Evolutionary conservation across 768 basidiomycete genomes (phyloP).

Genomic region (Hypholoma sublateritium): DNA sequence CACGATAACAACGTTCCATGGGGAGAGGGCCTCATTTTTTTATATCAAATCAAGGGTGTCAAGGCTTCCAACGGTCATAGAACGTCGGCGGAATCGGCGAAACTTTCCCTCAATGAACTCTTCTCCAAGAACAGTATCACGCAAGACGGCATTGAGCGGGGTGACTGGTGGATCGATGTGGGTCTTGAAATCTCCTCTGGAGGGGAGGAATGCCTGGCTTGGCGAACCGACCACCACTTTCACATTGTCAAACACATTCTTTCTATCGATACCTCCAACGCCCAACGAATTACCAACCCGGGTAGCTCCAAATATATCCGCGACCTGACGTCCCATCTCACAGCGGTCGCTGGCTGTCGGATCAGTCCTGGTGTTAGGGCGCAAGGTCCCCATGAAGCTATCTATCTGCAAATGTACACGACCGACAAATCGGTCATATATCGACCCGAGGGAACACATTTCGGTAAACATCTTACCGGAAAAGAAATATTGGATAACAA

Average conservation of each 20-base stretch:
- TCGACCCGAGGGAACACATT: constrained; percentile 13
- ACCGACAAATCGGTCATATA: constrained; percentile 29
- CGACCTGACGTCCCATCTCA: constrained; percentile 26
- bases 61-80: constrained; percentile 20
- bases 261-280: constrained; percentile 10
- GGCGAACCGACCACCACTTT: constrained; percentile 28
- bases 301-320: constrained; percentile 21
- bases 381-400: constrained; percentile 10
- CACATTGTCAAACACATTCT: constrained; percentile 17
- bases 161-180: constrained; percentile 29
- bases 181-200: constrained; percentile 24
- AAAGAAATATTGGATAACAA: constrained; percentile 3
- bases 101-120: neutral
- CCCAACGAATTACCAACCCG: constrained; percentile 18
- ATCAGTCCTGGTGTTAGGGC: constrained; percentile 15
- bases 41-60: constrained; percentile 23
- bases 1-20: constrained; percentile 7
- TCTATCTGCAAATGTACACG: constrained; percentile 26
- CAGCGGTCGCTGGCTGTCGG: constrained; percentile 24
- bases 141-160: neutral
- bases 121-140: neutral
- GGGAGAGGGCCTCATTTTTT: constrained; percentile 18
- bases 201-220: constrained; percentile 21
- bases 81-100: neutral
- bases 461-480: neutral